Evolutionary conservation across 169 alveolate species (phyloP).

Genomic region (Miamiensis avidus): DNA sequence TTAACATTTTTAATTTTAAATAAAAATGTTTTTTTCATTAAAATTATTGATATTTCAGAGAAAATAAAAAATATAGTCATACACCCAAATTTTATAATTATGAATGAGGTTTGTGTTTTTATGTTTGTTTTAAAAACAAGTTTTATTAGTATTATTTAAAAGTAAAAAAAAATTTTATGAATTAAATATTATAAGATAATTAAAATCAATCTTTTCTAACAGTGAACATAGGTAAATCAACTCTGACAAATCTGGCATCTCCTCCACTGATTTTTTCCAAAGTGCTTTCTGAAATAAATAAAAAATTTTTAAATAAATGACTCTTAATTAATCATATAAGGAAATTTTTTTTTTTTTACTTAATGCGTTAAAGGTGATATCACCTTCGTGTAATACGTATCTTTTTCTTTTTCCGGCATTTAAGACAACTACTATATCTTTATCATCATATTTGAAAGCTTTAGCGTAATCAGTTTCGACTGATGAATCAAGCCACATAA

Average conservation of each 20-base stretch:
- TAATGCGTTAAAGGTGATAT: conserved; percentile 11
- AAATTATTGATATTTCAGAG: too few relatives aligned
- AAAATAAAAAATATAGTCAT: too few relatives aligned
- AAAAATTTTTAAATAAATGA: neutral
- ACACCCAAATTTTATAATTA: too few relatives aligned
- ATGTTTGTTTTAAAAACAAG: too few relatives aligned
- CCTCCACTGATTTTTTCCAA: conserved; percentile 34
- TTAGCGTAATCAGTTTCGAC: conserved; percentile 48
- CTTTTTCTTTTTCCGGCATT: conserved; percentile 75
- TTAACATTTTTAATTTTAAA: too few relatives aligned
- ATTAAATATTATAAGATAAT: too few relatives aligned
- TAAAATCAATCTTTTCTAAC: too few relatives aligned
- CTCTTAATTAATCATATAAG: neutral
- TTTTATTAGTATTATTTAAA: too few relatives aligned
- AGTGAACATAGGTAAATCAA: conserved; percentile 8
- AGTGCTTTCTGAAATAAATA: conserved; percentile 28
- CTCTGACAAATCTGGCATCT: conserved; percentile 36
- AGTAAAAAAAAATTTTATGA: too few relatives aligned
- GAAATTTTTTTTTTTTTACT: conserved; percentile 4
- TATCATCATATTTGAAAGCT: conserved; percentile 39
- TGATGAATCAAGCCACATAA: conserved; percentile 69
- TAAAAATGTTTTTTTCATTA: too few relatives aligned
- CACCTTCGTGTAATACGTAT: conserved; percentile 47
- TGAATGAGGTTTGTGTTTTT: too few relatives aligned
- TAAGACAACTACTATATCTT: conserved; percentile 51